Percentiles rank a stretch among this genome's conserved stretches.
Conservation (phyloP, 2,329 filamentous ascomycete species). For the Neurospora sp. region DNA sequence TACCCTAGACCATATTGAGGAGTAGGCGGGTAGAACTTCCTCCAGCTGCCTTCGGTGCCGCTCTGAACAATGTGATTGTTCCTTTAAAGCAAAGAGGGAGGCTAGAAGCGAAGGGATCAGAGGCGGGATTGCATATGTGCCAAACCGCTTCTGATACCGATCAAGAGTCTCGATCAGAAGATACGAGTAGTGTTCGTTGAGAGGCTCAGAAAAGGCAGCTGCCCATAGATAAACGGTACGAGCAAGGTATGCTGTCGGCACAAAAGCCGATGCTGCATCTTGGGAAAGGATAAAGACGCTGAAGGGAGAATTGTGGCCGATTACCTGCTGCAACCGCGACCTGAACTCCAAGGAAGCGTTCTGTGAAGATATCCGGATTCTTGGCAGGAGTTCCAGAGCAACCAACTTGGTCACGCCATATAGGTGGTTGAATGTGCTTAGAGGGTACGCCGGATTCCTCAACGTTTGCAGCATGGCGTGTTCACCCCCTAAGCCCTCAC, state of each 20-base stretch:
- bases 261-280: slow-evolving; percentile 10
- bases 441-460: slow-evolving; percentile 24
- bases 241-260: slow-evolving; percentile 20
- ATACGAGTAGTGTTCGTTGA: slow-evolving; percentile 6
- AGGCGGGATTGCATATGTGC: slow-evolving; percentile 17
- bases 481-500: slow-evolving; percentile 26
- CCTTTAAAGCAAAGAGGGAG: slow-evolving; percentile 13
- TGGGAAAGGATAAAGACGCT: slow-evolving; percentile 14
- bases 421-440: slow-evolving; percentile 34
- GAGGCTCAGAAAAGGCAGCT: slow-evolving; percentile 12
- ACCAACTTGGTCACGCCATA: slow-evolving; percentile 29
- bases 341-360: slow-evolving; percentile 5
- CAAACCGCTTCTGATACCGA: slow-evolving; percentile 17
- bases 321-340: slow-evolving; percentile 13
- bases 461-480: slow-evolving; percentile 12
- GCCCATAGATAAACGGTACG: slow-evolving; percentile 20
- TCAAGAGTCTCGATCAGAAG: slow-evolving; percentile 16
- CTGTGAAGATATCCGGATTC: slow-evolving; percentile 2
- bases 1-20: slow-evolving; percentile 2
- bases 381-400: slow-evolving; percentile 6
- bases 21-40: slow-evolving; percentile 3
- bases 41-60: slow-evolving; percentile 1
- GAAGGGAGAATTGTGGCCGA: slow-evolving; percentile 16
- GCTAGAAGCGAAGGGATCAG: slow-evolving; percentile 17
- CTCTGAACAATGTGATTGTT: slow-evolving; percentile 1